Conservation (phyloP, 352 stramenopile genomes). For the Phytophthora syringae region DNA sequence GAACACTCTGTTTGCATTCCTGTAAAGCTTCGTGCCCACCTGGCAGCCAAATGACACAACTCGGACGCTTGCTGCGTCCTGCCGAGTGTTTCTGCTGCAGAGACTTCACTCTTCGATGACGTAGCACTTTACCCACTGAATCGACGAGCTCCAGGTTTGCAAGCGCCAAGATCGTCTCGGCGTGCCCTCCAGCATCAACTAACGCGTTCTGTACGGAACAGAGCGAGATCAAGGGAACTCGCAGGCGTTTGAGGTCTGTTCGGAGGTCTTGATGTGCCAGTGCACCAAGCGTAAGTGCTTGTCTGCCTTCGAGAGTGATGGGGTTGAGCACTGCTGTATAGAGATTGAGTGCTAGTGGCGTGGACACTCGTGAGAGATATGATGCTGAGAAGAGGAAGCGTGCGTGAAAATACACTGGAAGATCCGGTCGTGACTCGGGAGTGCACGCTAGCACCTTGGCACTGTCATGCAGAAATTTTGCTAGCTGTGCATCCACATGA, state of each 20-base stretch:
- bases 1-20: slow-evolving; percentile 89
- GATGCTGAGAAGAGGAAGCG: slow-evolving; percentile 93
- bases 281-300: slow-evolving; percentile 90
- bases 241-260: slow-evolving; percentile 51
- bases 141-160: slow-evolving; percentile 65
- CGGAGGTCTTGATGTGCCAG: slow-evolving; percentile 86
- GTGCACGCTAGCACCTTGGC: slow-evolving; percentile 94
- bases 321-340: slow-evolving; percentile 96
- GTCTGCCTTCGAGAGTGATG: slow-evolving; percentile 91
- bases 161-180: slow-evolving; percentile 68
- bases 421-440: slow-evolving; percentile 89
- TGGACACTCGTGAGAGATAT: slow-evolving; percentile 93
- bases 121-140: slow-evolving; percentile 84
- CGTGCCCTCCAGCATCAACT: slow-evolving; percentile 82
- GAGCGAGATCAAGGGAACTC: slow-evolving; percentile 86
- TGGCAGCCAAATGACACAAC: slow-evolving; percentile 85
- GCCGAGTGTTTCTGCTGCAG: slow-evolving; percentile 21
- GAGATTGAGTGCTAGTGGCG: slow-evolving; percentile 95
- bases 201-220: slow-evolving; percentile 90
- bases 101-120: slow-evolving; percentile 31
- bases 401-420: slow-evolving; percentile 96
- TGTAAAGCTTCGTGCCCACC: slow-evolving; percentile 95
- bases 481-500: slow-evolving; percentile 91
- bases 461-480: slow-evolving; percentile 94
- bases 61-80: slow-evolving; percentile 29